phyloP scores from a whole-genome alignment of 495 filamentous ascomycete species.

The Thozetella sp. region DNA sequence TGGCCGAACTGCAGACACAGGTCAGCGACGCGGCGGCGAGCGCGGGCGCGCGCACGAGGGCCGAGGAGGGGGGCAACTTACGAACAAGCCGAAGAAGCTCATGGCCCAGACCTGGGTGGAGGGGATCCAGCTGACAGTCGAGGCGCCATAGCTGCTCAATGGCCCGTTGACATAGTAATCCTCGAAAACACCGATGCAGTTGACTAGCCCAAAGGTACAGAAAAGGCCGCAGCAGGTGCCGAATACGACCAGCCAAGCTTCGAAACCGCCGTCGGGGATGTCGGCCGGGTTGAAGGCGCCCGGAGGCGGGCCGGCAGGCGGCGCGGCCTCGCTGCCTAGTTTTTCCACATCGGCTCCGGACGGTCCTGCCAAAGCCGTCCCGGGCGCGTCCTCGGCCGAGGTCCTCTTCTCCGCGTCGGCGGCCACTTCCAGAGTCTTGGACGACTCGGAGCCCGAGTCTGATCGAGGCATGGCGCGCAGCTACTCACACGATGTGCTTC shows the following conservation, averaged over 20 bases:
- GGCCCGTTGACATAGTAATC: slow-evolving; percentile 52
- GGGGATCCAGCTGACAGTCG: slow-evolving; percentile 62
- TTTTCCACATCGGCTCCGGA: slow-evolving; percentile 27
- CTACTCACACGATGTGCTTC: not conserved
- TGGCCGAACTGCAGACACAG: slow-evolving; percentile 47
- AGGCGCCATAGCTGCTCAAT: slow-evolving; percentile 46
- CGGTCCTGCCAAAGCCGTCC: too few species aligned
- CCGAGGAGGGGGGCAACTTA: slow-evolving; percentile 35
- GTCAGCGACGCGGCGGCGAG: not conserved
- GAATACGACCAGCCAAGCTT: slow-evolving; percentile 66
- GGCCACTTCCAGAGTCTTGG: not conserved
- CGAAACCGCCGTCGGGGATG: slow-evolving; percentile 65
- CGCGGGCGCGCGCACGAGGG: not conserved
- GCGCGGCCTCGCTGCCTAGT: slow-evolving; percentile 15
- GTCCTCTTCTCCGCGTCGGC: not conserved
- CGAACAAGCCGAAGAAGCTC: slow-evolving; percentile 45
- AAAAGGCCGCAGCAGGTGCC: slow-evolving; percentile 67
- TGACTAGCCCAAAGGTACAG: slow-evolving; percentile 66
- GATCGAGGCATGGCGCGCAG: not conserved
- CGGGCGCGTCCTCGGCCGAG: too few species aligned
- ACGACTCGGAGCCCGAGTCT: not conserved
- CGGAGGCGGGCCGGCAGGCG: slow-evolving; percentile 11
- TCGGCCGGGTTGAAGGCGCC: slow-evolving; percentile 40
- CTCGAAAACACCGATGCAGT: slow-evolving; percentile 65
- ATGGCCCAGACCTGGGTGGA: slow-evolving; percentile 38